Evolutionary conservation across 148 eudicot species (phyloP).

Genomic region (Salicornia ramosissima): DNA sequence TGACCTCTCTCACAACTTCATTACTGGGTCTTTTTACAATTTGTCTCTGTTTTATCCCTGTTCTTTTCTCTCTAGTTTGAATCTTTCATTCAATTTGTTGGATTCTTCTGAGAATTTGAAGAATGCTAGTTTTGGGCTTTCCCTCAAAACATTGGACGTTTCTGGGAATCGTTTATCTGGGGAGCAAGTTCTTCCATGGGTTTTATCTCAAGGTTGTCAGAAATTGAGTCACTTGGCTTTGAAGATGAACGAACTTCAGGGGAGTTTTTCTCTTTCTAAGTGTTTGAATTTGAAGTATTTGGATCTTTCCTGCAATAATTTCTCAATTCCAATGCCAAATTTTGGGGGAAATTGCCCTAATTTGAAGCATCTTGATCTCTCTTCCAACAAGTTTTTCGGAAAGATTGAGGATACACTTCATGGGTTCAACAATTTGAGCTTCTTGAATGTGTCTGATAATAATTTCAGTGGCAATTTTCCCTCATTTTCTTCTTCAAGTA

Average conservation of each 20-base stretch:
- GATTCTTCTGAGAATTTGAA: conserved; percentile 23
- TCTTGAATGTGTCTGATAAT: conserved; percentile 61
- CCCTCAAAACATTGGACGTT: conserved; percentile 46
- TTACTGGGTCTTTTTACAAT: conserved; percentile 45
- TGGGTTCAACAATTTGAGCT: conserved; percentile 34
- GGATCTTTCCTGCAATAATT: conserved; percentile 65
- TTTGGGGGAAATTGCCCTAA: conserved; percentile 33
- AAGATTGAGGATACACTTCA: conserved; percentile 26
- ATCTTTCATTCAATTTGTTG: conserved; percentile 58
- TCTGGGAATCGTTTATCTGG: conserved; percentile 58
- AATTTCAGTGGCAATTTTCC: conserved; percentile 43
- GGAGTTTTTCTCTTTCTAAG: conserved; percentile 33
- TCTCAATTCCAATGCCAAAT: conserved; percentile 42
- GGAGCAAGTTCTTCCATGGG: conserved; percentile 40
- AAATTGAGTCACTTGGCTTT: conserved; percentile 39
- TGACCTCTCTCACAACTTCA: conserved; percentile 60
- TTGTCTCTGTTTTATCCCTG: conserved; percentile 42
- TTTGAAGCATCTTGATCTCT: conserved; percentile 58
- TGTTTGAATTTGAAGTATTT: conserved; percentile 45
- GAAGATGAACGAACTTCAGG: conserved; percentile 52
- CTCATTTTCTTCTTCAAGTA: conserved; percentile 20
- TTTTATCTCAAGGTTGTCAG: conserved; percentile 41
- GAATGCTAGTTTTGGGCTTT: conserved; percentile 17
- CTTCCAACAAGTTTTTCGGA: conserved; percentile 61
- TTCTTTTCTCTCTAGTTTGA: conserved; percentile 36